Evolutionary conservation across 352 stramenopile species (phyloP), one percentile per base, ranked within the genome.

Genomic region (Globisporangium rhizosaccharum): DNA sequence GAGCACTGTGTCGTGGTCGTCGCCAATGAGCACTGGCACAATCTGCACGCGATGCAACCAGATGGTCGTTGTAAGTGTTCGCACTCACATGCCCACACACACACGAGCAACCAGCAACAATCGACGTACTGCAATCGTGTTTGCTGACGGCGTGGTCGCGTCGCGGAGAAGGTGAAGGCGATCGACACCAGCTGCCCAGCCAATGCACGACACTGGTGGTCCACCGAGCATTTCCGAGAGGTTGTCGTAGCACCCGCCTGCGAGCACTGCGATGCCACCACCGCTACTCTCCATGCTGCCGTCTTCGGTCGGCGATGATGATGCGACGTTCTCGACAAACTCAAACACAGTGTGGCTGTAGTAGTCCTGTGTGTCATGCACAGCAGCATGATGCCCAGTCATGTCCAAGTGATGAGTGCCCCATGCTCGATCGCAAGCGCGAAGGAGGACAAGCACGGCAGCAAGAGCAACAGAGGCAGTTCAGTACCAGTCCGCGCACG

Each of bases 331-430:
- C 64, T 96, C 86, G 15, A 96, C 70, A 68, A 96, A 94, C 63
- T 96, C 87, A 53, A 96, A 96, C 3, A 96, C 85, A 1, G 87
- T 96, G 65, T 94, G 76, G 60, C 85, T 94, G 67, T 96, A 96
- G 67, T 96, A 96, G 59, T 96, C 87, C 86, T 96, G 50, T 28
- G 17, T 25, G 17, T 3, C 6, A 58, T 15, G 2, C 9, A 3
- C 7, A 30, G 39, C 8, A 54, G 41, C 10, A 53, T 37, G 18
- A 39, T 12, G 8, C 2, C 10, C 33, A 39, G 33, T 12, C 33
- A 39, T 10, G 33, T 10, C 0, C 33, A 3, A 14, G 33, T 10
- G 33, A 39, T 12, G 33, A 39, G 0, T 3, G 8, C 33, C 10
- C 11, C 33, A 39, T 12, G 8, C 33, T 39, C 33, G 33, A 1